phyloP scores from a whole-genome alignment of 176 grass and related monocot genomes.

The Carex parvula region DNA sequence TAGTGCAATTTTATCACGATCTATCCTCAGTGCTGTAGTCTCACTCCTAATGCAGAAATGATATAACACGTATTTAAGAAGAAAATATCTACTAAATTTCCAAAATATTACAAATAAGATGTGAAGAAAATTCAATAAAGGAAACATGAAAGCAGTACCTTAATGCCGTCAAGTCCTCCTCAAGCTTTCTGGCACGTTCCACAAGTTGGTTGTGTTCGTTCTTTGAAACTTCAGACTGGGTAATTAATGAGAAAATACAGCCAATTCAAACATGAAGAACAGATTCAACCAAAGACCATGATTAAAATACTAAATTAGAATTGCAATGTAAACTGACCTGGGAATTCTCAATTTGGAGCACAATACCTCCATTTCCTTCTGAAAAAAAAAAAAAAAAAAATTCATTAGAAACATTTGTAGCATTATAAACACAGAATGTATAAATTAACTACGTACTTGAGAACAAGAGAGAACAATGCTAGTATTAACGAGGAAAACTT shows the following conservation, averaged over 20 bases:
- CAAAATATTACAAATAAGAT: not conserved
- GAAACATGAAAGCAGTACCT: conserved; percentile 46
- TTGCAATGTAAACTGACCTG: conserved; percentile 41
- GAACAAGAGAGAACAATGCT: not conserved
- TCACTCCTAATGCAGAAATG: conserved; percentile 45
- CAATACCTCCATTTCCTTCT: conserved; percentile 63
- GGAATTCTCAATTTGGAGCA: conserved; percentile 80
- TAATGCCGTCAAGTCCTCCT: conserved; percentile 70
- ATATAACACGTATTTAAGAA: not conserved
- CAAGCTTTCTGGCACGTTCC: conserved; percentile 64
- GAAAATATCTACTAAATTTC: conserved; percentile 20
- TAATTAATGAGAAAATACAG: not conserved
- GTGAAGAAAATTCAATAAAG: not conserved
- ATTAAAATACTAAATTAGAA: conserved; percentile 20
- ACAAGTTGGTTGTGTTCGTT: conserved; percentile 74
- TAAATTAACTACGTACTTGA: not conserved
- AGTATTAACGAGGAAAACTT: not conserved
- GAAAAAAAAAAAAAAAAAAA: conserved; percentile 28
- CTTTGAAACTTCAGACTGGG: conserved; percentile 52
- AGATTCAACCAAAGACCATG: conserved; percentile 22
- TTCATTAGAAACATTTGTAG: conserved; percentile 14
- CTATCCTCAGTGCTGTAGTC: conserved; percentile 42
- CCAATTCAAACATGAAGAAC: conserved; percentile 4
- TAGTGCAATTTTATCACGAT: conserved; percentile 69
- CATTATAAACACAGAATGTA: not conserved